Base-by-base conservation (phyloP, 345 rosid species). In the Populus nigra region DNA sequence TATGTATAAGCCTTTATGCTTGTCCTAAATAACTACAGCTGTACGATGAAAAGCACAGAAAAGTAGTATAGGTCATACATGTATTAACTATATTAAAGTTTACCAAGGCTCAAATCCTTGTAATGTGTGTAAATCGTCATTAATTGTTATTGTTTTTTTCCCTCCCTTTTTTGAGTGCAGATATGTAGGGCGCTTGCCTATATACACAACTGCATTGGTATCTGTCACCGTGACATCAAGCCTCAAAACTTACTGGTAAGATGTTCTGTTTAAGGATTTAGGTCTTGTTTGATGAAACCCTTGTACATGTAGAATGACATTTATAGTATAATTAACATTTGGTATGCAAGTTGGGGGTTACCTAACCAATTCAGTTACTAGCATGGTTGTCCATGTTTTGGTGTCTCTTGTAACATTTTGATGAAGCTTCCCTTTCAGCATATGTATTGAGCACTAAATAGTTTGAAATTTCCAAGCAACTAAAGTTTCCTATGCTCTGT, bases 221-320 rank as follows among this genome's bases (percentile, higher is more conserved):
- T 95, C 73, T 95, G 99, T 84, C 99, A 95, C 71, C 95, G 98
- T 79, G 99, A 95, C 84, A 95, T 95, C 86, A 95, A 95, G 86
- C 99, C 98, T 59, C 99, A 95, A 74, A 95, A 95, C 83, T 85
- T 93, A 76, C 89, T 95, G 49, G 98, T 94, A 82, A 86, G 89
- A 59, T 78, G 31, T 39, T 39, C 77, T 63, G 36, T 74, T 49
- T 53, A 57, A 50, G 33, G 49, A 50, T 59, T 53, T 23, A 41
- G 35, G 29, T 66, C 65, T 41, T 75, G 18, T 73, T 59, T 62
- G 67, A 33, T 66, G 67, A 18, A 67, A 71, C 36, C 67, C 59
- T 1, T 69, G 12, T 17, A 29, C 33, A 35, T 69, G 31, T 33
- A 33, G 15, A 17, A 17, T 27, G 3, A 18, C 18, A 33, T n/a